phyloP scores from a whole-genome alignment of 139 green algal species.

The Chlorella ohadii region DNA sequence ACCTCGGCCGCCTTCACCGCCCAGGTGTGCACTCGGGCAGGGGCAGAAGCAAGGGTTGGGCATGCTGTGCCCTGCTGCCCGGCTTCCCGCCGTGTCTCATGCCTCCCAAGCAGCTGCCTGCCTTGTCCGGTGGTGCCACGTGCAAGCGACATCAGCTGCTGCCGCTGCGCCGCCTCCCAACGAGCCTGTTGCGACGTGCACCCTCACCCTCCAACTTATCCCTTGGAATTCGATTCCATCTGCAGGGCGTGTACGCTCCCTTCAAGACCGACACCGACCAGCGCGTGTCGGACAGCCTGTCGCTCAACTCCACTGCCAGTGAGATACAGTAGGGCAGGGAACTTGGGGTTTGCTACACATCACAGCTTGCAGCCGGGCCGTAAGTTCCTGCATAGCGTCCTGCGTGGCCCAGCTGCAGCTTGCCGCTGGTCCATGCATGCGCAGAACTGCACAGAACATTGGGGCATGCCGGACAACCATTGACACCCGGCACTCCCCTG shows the following conservation, averaged over 20 bases:
- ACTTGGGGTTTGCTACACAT: too few relatives aligned
- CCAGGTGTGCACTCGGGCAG: conserved; percentile 15
- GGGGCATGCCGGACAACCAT: not conserved
- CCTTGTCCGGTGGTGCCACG: not conserved
- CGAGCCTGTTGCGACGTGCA: too few relatives aligned
- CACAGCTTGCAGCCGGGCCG: too few relatives aligned
- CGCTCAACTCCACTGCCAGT: conserved; percentile 28
- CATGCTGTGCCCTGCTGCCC: too few relatives aligned
- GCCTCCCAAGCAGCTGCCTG: too few relatives aligned
- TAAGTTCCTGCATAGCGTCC: not conserved
- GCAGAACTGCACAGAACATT: not conserved
- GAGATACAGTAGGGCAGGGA: not conserved
- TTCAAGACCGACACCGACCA: conserved; percentile 10
- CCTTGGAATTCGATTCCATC: not conserved
- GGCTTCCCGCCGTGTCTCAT: too few relatives aligned
- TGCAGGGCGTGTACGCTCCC: conserved; percentile 5
- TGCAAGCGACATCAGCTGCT: too few relatives aligned
- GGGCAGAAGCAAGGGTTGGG: not conserved
- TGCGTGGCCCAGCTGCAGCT: too few relatives aligned
- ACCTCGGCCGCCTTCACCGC: conserved; percentile 47
- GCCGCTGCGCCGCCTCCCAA: too few relatives aligned
- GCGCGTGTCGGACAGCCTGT: not conserved
- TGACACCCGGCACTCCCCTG: not conserved
- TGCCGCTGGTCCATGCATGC: too few relatives aligned
- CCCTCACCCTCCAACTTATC: not conserved